phyloP scores from a whole-genome alignment of 2,329 filamentous ascomycete species.

The Balansia obtecta region DNA sequence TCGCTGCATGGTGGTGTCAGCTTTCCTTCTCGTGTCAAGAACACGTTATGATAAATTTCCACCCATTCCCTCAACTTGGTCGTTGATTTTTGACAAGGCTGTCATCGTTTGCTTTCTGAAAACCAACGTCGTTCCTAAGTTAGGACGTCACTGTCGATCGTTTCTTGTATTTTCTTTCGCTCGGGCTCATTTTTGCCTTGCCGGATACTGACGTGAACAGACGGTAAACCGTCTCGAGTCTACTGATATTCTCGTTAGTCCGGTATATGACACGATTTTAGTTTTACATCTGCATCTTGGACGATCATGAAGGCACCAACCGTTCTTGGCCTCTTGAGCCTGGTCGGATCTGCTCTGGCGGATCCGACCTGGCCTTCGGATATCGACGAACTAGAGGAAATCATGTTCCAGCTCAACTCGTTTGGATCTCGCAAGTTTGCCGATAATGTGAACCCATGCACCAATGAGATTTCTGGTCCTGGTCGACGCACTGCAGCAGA shows the following conservation, averaged over 20 bases:
- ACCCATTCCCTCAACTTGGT: neutral
- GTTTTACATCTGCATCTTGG: neutral
- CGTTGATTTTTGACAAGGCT: neutral
- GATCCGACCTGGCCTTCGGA: slow-evolving; percentile 48
- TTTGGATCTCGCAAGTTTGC: slow-evolving; percentile 43
- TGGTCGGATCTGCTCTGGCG: slow-evolving; percentile 23
- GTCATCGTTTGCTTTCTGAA: neutral
- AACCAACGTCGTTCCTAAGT: neutral
- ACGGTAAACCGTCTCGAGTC: neutral
- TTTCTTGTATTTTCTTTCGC: neutral
- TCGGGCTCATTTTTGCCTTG: neutral
- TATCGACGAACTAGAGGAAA: slow-evolving; percentile 50
- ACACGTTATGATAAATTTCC: neutral
- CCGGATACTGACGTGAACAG: neutral
- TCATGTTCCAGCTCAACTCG: slow-evolving; percentile 46
- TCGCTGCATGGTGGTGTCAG: neutral
- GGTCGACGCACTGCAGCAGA: slow-evolving; percentile 48
- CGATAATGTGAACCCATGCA: slow-evolving; percentile 43
- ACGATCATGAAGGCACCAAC: slow-evolving; percentile 12
- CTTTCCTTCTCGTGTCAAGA: neutral
- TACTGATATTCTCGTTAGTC: neutral
- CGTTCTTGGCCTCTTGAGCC: slow-evolving; percentile 22
- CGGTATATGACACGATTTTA: too few species aligned
- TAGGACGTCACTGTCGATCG: neutral
- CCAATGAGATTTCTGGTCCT: slow-evolving; percentile 36